phyloP scores from a whole-genome alignment of 805 yeast genomes.

The Yamadazyma phyllophila region DNA sequence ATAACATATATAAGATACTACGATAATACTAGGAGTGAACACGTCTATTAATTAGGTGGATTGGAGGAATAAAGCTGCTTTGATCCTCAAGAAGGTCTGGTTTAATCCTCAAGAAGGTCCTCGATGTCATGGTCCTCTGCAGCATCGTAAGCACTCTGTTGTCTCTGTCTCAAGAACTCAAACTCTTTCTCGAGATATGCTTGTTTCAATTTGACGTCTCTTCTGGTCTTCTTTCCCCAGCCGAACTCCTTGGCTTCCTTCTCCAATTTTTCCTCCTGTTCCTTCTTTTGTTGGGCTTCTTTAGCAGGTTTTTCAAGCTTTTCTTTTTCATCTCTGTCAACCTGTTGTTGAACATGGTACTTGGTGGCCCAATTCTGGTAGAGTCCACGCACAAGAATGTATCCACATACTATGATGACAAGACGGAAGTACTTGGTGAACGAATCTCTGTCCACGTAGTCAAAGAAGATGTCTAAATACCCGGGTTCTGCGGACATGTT shows the following conservation, averaged over 20 bases:
- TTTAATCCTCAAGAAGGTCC: slow-evolving; percentile 61
- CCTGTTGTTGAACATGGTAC: slow-evolving; percentile 47
- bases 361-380: slow-evolving; percentile 56
- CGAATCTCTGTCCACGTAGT: slow-evolving; percentile 37
- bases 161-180: slow-evolving; percentile 36
- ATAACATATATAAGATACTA: no score
- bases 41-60: no score
- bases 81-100: slow-evolving; percentile 63
- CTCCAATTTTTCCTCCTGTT: slow-evolving; percentile 25
- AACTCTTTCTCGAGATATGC: slow-evolving; percentile 48
- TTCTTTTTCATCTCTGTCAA: slow-evolving; percentile 46
- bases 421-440: slow-evolving; percentile 47
- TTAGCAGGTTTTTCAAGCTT: slow-evolving; percentile 36
- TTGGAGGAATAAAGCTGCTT: no score
- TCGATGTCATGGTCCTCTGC: slow-evolving; percentile 66
- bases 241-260: slow-evolving; percentile 56
- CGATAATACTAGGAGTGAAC: no score
- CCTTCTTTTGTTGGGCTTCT: slow-evolving; percentile 35
- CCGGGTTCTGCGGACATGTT: slow-evolving; percentile 7
- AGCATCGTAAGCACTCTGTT: slow-evolving; percentile 45
- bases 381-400: slow-evolving; percentile 55
- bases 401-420: slow-evolving; percentile 58
- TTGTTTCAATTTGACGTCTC: slow-evolving; percentile 53
- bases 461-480: slow-evolving; percentile 31
- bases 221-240: slow-evolving; percentile 78